Conservation (phyloP, 2,329 filamentous ascomycete genomes). For the Trichoderma oligosporum region DNA sequence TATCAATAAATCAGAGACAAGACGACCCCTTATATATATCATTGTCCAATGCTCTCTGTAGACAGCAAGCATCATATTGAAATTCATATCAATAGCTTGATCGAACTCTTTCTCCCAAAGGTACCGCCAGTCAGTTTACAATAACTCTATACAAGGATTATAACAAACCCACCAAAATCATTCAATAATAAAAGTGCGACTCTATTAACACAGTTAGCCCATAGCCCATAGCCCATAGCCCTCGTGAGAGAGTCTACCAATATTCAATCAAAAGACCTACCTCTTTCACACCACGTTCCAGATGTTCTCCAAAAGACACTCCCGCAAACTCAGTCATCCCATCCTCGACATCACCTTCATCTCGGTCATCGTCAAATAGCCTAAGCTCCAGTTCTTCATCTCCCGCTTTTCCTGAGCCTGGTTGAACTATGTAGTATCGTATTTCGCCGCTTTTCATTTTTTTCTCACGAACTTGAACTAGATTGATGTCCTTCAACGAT, state of each 20-base stretch:
- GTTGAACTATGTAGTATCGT: neutral
- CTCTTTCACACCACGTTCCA: neutral
- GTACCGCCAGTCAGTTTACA: too few relatives aligned
- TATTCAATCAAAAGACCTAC: too few relatives aligned
- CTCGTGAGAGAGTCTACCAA: too few relatives aligned
- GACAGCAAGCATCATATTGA: too few relatives aligned
- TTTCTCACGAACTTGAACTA: neutral
- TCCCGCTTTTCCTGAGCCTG: neutral
- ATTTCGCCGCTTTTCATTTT: neutral
- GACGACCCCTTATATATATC: too few relatives aligned
- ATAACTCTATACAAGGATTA: neutral
- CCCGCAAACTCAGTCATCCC: conserved; percentile 2
- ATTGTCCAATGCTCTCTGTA: too few relatives aligned
- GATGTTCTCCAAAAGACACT: conserved; percentile 6
- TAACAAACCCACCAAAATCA: neutral
- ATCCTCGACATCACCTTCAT: neutral
- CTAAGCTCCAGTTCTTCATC: neutral
- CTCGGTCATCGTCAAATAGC: neutral
- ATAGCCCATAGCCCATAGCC: too few relatives aligned
- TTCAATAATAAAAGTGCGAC: neutral
- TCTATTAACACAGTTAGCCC: neutral
- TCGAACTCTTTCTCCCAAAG: too few relatives aligned
- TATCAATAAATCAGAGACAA: too few relatives aligned
- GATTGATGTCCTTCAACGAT: neutral
- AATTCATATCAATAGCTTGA: too few relatives aligned